Evolutionary conservation across 2,329 filamentous ascomycete species (phyloP).

Genomic region (Dissoconium aciculare): DNA sequence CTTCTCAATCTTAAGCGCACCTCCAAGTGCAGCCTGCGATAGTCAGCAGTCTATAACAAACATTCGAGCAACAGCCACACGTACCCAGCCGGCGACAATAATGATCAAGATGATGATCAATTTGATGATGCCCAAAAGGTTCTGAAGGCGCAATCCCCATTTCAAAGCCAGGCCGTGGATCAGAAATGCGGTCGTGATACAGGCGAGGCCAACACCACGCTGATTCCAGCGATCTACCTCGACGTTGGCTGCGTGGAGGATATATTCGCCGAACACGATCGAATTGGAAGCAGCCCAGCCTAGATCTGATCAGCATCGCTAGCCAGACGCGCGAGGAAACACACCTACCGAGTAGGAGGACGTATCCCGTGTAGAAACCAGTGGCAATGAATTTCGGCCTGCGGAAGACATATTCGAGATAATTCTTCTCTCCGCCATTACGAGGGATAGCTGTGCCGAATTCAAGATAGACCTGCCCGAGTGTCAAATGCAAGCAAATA

Average conservation of each 20-base stretch:
- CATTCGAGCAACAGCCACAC: neutral
- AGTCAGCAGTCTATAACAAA: conserved; percentile 8
- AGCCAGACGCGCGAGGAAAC: conserved; percentile 33
- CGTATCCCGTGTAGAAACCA: conserved; percentile 44
- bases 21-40: conserved; percentile 41
- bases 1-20: conserved; percentile 44
- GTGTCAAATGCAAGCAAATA: conserved; percentile 26
- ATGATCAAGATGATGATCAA: conserved; percentile 51
- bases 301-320: neutral
- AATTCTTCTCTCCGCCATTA: conserved; percentile 37
- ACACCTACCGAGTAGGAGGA: conserved; percentile 43
- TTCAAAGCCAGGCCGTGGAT: conserved; percentile 50
- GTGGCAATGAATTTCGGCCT: conserved; percentile 47
- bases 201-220: conserved; percentile 50
- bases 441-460: conserved; percentile 45
- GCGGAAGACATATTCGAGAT: conserved; percentile 34
- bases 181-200: conserved; percentile 49
- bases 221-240: conserved; percentile 53
- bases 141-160: conserved; percentile 54
- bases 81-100: conserved; percentile 42
- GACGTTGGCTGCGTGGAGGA: conserved; percentile 48
- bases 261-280: conserved; percentile 56
- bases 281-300: conserved; percentile 51
- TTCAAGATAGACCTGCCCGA: conserved; percentile 44
- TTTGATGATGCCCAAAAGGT: conserved; percentile 51